Evolutionary conservation across 192 early-diverging fungal genomes (phyloP), one percentile per base, ranked within the genome.

Genomic region (Gigaspora rosea): DNA sequence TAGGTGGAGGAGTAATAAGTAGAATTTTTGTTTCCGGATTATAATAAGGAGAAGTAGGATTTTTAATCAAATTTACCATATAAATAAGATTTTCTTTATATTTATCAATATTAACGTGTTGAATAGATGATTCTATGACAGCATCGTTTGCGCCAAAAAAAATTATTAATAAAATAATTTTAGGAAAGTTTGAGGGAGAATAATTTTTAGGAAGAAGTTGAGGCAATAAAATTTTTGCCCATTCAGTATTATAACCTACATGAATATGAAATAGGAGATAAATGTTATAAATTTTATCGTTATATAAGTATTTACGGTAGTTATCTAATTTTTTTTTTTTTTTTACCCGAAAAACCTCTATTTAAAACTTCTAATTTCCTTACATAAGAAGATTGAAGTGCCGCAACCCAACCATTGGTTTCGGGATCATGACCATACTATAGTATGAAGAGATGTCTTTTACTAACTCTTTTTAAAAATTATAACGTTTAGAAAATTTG

Each of bases 111-210:
- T 89, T 80, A 1, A 94, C 89, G 73, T 90, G 88, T 65, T 92
- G 91, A 2, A 71, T 35, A 4, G 82, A 82, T 8, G 69, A 73
- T 3, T 78, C 78, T 32, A 89, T 61, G 0, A 84, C 86, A 0
- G 93, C 87, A 79, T 97, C 95, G 79, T 96, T 95, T 8, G 95
- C 88, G 27, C 95, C 95, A 67, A 94, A 87, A 66, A 93, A 94
- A 27, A 97, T 77, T n/a, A 86, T 87, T 79, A 94, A 77, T 41
- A 94, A 83, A 13, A 80, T 79, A 41, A 91, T 81, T 16, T 82
- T 72, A 2, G 87, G 70, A 12, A 48, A 46, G n/a, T 22, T 72
- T n/a, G 52, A 46, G 22, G 72, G 54, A 18, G 77, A 68, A 27
- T 78, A 36, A n/a, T 66, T 35, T n/a, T 66, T 83, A 13, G 86